phyloP scores from a whole-genome alignment of 306 rosid genomes.

The Dalbergia cochinchinensis region DNA sequence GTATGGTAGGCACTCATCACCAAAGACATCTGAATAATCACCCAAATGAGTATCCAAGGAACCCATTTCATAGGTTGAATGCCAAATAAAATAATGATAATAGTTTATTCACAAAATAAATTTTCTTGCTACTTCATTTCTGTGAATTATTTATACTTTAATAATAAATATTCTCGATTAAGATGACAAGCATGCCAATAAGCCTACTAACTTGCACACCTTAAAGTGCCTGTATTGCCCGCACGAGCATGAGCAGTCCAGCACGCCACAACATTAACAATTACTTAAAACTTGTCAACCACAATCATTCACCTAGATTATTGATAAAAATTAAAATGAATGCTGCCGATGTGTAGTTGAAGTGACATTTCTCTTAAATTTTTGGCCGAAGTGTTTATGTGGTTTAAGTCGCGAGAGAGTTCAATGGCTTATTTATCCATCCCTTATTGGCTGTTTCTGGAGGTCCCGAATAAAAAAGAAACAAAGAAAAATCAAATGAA shows the following conservation, averaged over 20 bases:
- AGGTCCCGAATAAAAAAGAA: too few species aligned
- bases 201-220: slow-evolving; percentile 1
- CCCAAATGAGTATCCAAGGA: slow-evolving; percentile 26
- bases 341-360: too few species aligned
- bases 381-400: too few species aligned
- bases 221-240: neutral
- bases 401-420: too few species aligned
- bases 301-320: neutral
- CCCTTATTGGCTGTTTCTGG: too few species aligned
- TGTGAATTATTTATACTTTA: neutral
- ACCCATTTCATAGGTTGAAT: neutral
- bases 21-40: too few species aligned
- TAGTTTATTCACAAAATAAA: neutral
- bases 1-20: too few species aligned
- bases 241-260: slow-evolving; percentile 23
- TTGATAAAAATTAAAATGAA: neutral
- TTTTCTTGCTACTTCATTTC: neutral
- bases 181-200: neutral
- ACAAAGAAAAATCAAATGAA: too few species aligned
- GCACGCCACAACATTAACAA: neutral
- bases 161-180: neutral
- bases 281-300: neutral
- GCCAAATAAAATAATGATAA: neutral
- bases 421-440: too few species aligned
- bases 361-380: too few species aligned